Evolutionary conservation across 331 rosid species (phyloP), one percentile per base, ranked within the genome.

Genomic region (Pyracantha coccinea): DNA sequence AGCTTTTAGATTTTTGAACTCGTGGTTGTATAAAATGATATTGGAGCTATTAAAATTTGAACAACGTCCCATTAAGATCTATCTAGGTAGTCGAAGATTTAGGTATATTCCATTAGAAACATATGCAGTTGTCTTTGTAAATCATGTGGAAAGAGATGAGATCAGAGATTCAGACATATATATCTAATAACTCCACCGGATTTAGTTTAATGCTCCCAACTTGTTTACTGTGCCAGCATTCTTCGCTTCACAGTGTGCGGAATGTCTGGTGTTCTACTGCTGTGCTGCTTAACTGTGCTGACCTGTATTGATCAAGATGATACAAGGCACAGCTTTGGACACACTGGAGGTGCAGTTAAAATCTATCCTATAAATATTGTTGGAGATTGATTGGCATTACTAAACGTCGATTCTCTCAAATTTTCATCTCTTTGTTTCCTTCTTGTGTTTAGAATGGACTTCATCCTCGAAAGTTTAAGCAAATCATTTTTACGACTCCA

Each of bases 291-390:
- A 66, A 61, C 60, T 82, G 88, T 86, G 79, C 83, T 89, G 7
- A 77, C 90, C 58, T 77, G 74, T 71, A 81, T 68, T 27, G 82
- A 74, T 57, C 92, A 89, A 86, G 96, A 89, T 81, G 86, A 82
- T 54, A 80, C 77, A 7, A 85, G 96, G 75, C 96, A 89, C 69
- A 77, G 67, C 78, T 89, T 87, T 81, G 92, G 96, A 72, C 84
- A 87, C 73, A 35, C 86, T 0, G 96, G 96, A 89, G 92, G 96
- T 89, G 74, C 73, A 55, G 32, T 23, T 63, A 23, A 61, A 19
- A 29, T 45, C 7, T 31, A 20, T 45, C 4, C 47, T 29, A 35
- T 44, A 14, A 55, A 28, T 72, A 33, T 68, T 77, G 65, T 15
- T 71, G 64, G 28, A 45, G 72, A 54, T 54, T 53, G 60, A 47